A percentile compares a stretch with the other conserved stretches of the same genome.
Evolutionary conservation across 805 yeast species (phyloP).

Genomic region (Metschnikowia chrysomelidarum): DNA sequence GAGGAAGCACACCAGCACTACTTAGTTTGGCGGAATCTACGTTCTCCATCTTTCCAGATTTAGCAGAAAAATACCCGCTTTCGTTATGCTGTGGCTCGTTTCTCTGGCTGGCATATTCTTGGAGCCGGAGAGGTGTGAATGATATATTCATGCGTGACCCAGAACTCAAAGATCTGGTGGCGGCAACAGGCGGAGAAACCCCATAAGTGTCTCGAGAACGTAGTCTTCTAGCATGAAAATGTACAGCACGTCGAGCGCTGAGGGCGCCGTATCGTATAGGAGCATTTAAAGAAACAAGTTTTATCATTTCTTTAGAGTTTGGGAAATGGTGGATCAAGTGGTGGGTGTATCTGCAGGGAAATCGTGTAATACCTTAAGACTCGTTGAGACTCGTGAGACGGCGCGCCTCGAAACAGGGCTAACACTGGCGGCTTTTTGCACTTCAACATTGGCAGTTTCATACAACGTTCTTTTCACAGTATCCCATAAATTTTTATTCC

Average conservation of each 20-base stretch:
- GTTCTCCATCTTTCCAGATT: too few relatives aligned
- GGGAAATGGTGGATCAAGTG: too few relatives aligned
- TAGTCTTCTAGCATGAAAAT: constrained; percentile 3
- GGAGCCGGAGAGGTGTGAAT: constrained; percentile 4
- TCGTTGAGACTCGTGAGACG: too few relatives aligned
- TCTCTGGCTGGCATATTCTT: neutral
- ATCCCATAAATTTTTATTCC: too few relatives aligned
- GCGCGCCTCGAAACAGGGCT: too few relatives aligned
- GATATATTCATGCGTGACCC: constrained; percentile 4
- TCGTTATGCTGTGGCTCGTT: neutral
- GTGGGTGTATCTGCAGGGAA: too few relatives aligned
- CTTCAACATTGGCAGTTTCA: too few relatives aligned
- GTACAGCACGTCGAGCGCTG: neutral
- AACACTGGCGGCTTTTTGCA: too few relatives aligned
- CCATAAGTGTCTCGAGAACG: neutral
- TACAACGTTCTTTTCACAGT: too few relatives aligned
- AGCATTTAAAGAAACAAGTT: neutral
- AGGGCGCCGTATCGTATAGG: neutral
- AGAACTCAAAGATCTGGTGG: constrained; percentile 4
- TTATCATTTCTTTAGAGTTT: constrained; percentile 1
- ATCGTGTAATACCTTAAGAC: too few relatives aligned
- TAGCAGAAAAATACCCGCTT: neutral
- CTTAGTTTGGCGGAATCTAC: neutral
- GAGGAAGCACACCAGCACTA: neutral
- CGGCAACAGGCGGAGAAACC: neutral